Conservation (phyloP, 768 basidiomycete genomes). For the Agaricus sinodeliciosus region DNA sequence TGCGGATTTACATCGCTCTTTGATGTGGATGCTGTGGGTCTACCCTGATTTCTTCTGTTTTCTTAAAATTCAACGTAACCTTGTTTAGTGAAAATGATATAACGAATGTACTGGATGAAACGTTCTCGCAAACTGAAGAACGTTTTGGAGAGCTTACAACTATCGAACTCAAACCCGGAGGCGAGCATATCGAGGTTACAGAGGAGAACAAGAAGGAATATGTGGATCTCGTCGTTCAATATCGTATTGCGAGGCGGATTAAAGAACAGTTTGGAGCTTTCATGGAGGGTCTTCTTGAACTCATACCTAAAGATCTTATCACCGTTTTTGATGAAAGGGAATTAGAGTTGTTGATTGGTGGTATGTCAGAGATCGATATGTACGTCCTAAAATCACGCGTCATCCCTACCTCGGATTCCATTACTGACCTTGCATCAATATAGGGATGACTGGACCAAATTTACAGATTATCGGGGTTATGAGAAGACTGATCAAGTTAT, state of each 20-base stretch:
- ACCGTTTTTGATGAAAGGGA: slow-evolving; percentile 91
- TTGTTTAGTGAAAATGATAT: slow-evolving; percentile 62
- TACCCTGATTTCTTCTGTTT: background rate
- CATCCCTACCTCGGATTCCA: background rate
- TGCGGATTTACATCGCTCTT: slow-evolving; percentile 59
- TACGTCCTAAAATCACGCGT: slow-evolving; percentile 24
- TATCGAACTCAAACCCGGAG: slow-evolving; percentile 59
- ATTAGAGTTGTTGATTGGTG: slow-evolving; percentile 83
- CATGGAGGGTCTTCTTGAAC: slow-evolving; percentile 78
- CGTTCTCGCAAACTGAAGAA: slow-evolving; percentile 66
- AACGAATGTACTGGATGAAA: slow-evolving; percentile 67
- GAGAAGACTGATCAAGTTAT: slow-evolving; percentile 84
- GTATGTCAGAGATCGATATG: slow-evolving; percentile 91
- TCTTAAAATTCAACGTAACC: background rate
- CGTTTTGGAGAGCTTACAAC: slow-evolving; percentile 68
- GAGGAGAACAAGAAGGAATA: slow-evolving; percentile 77
- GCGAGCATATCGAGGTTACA: slow-evolving; percentile 55
- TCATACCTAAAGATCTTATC: slow-evolving; percentile 78
- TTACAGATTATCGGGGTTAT: slow-evolving; percentile 88
- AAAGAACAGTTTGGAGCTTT: slow-evolving; percentile 82
- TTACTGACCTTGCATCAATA: slow-evolving; percentile 2
- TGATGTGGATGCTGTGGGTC: slow-evolving; percentile 70
- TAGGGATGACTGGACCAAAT: slow-evolving; percentile 89
- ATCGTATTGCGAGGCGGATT: slow-evolving; percentile 77
- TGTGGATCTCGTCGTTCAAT: slow-evolving; percentile 71